Evolutionary conservation across 192 early-diverging fungal genomes (phyloP), one percentile per base, ranked within the genome.

Genomic region (Fimicolochytrium jonesii): DNA sequence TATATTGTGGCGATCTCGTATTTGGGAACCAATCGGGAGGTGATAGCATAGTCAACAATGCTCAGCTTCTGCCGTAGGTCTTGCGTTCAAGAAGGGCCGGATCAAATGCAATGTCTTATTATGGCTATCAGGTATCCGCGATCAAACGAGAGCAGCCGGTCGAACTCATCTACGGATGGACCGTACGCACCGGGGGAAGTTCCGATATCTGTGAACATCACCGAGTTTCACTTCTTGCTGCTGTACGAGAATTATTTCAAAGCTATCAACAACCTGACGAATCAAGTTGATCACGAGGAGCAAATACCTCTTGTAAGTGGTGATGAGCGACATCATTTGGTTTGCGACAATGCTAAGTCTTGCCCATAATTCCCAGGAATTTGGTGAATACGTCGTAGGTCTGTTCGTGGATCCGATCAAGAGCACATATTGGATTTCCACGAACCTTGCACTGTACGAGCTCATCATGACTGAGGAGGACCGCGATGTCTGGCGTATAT

Each of bases 401-500:
- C 73, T 97, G 66, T 75, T 78, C 0, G 83, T 88, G 3, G 97
- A 97, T 63, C 75, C 72, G 31, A 64, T 80, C 13, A 89, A 91
- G 60, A 84, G 86, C 53, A 95, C 95, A 0, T 93, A 86, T 57
- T 99, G 97, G 97, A 75, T 97, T 26, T 90, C 84, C 37, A 95
- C 94, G 4, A 87, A 86, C n/a, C 56, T 72, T 10, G 77, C 87
- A 2, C 82, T 99, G 33, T 91, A 87, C 61, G 95, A 99, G 75
- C 71, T 99, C n/a, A 79, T 92, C 26, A 83, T 97, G 23, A 86
- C 79, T 0, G 88, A 95, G 31, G 97, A 99, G 77, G 92, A 93
- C 54, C 85, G 93, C 33, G 88, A 99, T 59, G 87, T 95, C 4
- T 99, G 97, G 97, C 80, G 85, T 31, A 80, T 97, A 2, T 97